Evolutionary conservation across 1,284 basidiomycete species (phyloP).

Genomic region (Stereum hirsutum): DNA sequence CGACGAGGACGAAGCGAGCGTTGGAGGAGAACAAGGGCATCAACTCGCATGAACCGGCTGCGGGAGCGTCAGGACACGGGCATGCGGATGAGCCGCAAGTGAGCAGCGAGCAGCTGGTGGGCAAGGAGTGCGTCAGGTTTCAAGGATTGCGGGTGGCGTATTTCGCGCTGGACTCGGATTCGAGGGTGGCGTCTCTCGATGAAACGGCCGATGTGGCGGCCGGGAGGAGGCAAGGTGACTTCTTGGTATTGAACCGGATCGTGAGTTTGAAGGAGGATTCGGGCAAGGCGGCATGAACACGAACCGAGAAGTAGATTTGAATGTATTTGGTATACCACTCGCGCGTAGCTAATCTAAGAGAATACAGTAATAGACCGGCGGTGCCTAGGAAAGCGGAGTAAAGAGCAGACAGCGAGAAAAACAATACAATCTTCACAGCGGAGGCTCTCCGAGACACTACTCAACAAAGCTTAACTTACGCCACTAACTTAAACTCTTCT

Average conservation of each 20-base stretch:
- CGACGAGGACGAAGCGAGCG: slow-evolving; percentile 56
- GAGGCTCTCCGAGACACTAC: too few relatives aligned
- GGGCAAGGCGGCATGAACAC: slow-evolving; percentile 62
- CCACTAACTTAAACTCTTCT: too few relatives aligned
- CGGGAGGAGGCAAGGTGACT: slow-evolving; percentile 56
- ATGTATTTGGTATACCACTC: too few relatives aligned
- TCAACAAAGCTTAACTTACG: too few relatives aligned
- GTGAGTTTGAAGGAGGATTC: slow-evolving; percentile 95
- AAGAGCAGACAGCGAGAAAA: too few relatives aligned
- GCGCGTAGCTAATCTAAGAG: too few relatives aligned
- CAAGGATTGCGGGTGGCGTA: slow-evolving; percentile 95
- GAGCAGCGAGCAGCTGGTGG: slow-evolving; percentile 77
- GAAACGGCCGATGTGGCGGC: slow-evolving; percentile 36
- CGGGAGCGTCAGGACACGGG: too few relatives aligned
- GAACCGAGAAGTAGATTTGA: too few relatives aligned
- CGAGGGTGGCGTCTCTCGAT: slow-evolving; percentile 55
- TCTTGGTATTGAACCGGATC: slow-evolving; percentile 86
- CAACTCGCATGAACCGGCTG: slow-evolving; percentile 2
- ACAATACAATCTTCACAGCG: too few relatives aligned
- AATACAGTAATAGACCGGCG: too few relatives aligned
- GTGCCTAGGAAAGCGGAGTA: too few relatives aligned
- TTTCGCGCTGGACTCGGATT: slow-evolving; percentile 89
- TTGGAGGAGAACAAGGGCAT: slow-evolving; percentile 33
- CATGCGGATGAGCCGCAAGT: slow-evolving; percentile 51
- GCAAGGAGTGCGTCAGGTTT: slow-evolving; percentile 92